Conservation (phyloP, 1,284 basidiomycete species). For the Porphyrellus sp. region DNA sequence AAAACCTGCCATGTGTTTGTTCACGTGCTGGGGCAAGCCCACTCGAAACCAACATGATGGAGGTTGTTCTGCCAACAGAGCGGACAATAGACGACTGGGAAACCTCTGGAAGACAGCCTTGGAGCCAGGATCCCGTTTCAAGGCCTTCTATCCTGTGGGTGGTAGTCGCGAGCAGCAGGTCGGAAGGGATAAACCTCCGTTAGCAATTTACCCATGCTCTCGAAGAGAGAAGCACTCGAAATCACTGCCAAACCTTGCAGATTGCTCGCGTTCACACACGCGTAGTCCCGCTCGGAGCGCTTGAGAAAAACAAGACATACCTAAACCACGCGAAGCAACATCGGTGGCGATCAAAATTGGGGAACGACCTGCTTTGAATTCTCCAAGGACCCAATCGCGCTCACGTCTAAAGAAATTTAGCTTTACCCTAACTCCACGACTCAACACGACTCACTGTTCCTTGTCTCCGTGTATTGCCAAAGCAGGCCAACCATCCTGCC, state of each 20-base stretch:
- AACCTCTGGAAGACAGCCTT: slow-evolving; percentile 21
- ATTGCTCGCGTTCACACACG: slow-evolving; percentile 31
- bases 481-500: slow-evolving; percentile 98
- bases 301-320: slow-evolving; percentile 67
- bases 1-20: slow-evolving; percentile 26
- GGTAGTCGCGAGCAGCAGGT: slow-evolving; percentile 29
- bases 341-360: slow-evolving; percentile 98
- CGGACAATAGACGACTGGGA: slow-evolving; percentile 25
- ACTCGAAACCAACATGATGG: slow-evolving; percentile 25
- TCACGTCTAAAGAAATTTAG: slow-evolving; percentile 67
- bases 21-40: slow-evolving; percentile 19
- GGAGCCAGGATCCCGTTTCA: slow-evolving; percentile 21
- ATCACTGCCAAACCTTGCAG: slow-evolving; percentile 30
- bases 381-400: slow-evolving; percentile 97
- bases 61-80: slow-evolving; percentile 20
- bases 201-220: slow-evolving; percentile 29
- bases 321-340: slow-evolving; percentile 98
- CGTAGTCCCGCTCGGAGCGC: slow-evolving; percentile 30
- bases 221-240: slow-evolving; percentile 23
- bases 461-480: slow-evolving; percentile 99
- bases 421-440: slow-evolving; percentile 11
- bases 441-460: slow-evolving; percentile 68
- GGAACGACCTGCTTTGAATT: slow-evolving; percentile 97
- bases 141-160: slow-evolving; percentile 29
- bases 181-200: slow-evolving; percentile 14